Conservation (phyloP, 768 basidiomycete species). For the Xerocomellus intermedius region DNA sequence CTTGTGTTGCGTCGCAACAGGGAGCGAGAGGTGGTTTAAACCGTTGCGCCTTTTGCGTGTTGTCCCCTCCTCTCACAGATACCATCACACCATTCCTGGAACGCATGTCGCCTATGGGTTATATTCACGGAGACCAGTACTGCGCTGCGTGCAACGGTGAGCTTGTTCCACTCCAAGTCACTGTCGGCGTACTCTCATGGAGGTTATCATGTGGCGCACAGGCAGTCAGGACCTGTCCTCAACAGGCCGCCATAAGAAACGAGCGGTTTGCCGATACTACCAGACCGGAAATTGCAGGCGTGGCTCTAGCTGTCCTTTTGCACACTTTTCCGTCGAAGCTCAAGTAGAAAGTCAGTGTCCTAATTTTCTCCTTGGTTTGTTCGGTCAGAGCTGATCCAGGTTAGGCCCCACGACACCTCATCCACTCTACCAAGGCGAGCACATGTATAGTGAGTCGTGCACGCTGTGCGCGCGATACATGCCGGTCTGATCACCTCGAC, state of each 20-base stretch:
- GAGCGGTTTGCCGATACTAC: constrained; percentile 25
- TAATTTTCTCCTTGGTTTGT: not conserved
- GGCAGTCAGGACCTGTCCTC: constrained; percentile 7
- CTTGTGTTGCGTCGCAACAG: constrained; percentile 41
- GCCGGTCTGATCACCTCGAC: constrained; percentile 1
- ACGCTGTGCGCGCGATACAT: not conserved
- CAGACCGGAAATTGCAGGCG: constrained; percentile 27
- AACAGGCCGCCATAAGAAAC: constrained; percentile 8
- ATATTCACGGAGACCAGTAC: constrained; percentile 15
- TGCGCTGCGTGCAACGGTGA: constrained; percentile 16
- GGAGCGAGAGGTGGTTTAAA: constrained; percentile 14
- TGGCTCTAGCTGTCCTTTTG: constrained; percentile 28
- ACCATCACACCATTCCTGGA: constrained; percentile 3
- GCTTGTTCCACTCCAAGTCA: not conserved
- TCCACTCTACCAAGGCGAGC: constrained; percentile 15
- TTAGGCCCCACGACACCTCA: constrained; percentile 11
- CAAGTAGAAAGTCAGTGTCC: constrained; percentile 18
- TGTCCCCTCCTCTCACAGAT: not conserved
- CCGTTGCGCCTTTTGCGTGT: not conserved
- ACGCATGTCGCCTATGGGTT: constrained; percentile 9
- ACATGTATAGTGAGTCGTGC: constrained; percentile 19
- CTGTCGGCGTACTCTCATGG: not conserved
- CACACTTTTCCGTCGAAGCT: constrained; percentile 11
- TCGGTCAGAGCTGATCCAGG: constrained; percentile 9
- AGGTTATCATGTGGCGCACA: constrained; percentile 8